Conservation (phyloP, 1,284 basidiomycete genomes). For the Meira miltonrushii region DNA sequence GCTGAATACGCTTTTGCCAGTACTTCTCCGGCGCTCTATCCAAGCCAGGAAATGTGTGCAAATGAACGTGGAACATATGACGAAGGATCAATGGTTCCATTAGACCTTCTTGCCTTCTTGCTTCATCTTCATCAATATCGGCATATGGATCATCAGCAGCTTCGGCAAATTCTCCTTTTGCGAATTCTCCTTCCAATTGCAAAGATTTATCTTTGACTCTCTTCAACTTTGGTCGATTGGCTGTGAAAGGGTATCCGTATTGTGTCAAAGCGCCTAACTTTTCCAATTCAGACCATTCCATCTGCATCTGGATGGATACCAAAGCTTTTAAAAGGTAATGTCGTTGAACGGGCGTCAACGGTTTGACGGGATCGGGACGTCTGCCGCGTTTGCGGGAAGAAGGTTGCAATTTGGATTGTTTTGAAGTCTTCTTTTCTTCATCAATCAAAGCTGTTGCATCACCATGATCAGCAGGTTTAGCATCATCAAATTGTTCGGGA, state of each 20-base stretch:
- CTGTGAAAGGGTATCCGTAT: slow-evolving; percentile 46
- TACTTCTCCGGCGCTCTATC: slow-evolving; percentile 40
- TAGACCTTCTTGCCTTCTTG: slow-evolving; percentile 21
- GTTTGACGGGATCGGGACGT: not conserved
- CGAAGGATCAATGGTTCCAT: slow-evolving; percentile 45
- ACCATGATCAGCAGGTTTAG: not conserved
- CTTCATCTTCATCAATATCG: slow-evolving; percentile 29
- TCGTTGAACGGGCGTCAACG: slow-evolving; percentile 41
- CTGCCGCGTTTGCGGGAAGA: not conserved
- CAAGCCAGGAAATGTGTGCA: slow-evolving; percentile 42
- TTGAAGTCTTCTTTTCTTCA: not conserved
- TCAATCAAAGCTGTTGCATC: not conserved
- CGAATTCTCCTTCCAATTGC: slow-evolving; percentile 22
- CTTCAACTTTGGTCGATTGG: slow-evolving; percentile 29
- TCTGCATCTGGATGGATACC: slow-evolving; percentile 47
- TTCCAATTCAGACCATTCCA: slow-evolving; percentile 40
- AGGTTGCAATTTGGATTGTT: not conserved
- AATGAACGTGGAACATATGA: slow-evolving; percentile 48
- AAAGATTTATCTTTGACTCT: slow-evolving; percentile 26
- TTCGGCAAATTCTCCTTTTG: slow-evolving; percentile 27
- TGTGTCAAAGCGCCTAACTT: slow-evolving; percentile 40
- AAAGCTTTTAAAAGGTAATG: slow-evolving; percentile 49
- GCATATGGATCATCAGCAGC: slow-evolving; percentile 38
- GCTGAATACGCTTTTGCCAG: slow-evolving; percentile 48
- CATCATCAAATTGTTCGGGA: not conserved